A percentile compares a stretch with the other conserved stretches of the same genome.
phyloP scores from a whole-genome alignment of 1,139 yeast species.

The Yamadazyma conglobata region DNA sequence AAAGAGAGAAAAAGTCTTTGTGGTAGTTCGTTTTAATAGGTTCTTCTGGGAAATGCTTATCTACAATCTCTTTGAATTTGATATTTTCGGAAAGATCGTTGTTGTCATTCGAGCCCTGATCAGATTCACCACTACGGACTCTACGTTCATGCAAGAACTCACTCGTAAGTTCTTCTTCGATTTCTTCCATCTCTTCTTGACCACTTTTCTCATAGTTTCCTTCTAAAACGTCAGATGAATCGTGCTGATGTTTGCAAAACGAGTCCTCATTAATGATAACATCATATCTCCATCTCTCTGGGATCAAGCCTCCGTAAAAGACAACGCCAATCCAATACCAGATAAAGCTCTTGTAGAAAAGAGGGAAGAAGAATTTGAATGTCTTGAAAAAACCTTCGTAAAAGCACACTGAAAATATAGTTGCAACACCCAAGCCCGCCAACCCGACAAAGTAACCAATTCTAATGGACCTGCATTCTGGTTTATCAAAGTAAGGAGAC shows the following conservation, averaged over 20 bases:
- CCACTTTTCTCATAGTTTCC: constrained; percentile 39
- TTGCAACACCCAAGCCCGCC: constrained; percentile 69
- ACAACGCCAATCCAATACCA: constrained; percentile 83
- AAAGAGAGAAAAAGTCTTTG: constrained; percentile 57
- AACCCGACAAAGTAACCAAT: constrained; percentile 81
- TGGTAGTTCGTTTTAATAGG: constrained; percentile 46
- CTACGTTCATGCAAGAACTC: constrained; percentile 14
- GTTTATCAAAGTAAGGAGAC: constrained; percentile 85
- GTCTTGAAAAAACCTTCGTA: constrained; percentile 57
- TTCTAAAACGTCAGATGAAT: constrained; percentile 31
- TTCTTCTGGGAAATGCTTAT: constrained; percentile 50
- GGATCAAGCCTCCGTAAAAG: constrained; percentile 83
- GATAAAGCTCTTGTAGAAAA: constrained; percentile 56
- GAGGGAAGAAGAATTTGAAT: constrained; percentile 54
- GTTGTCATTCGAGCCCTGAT: constrained; percentile 1
- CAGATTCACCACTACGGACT: constrained; percentile 6
- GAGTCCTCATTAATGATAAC: constrained; percentile 45
- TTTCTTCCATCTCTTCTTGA: constrained; percentile 45
- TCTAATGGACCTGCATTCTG: constrained; percentile 76
- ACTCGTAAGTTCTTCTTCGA: constrained; percentile 31
- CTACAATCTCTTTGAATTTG: constrained; percentile 35
- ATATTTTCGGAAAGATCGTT: constrained; percentile 17
- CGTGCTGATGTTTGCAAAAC: constrained; percentile 26
- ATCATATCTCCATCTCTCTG: constrained; percentile 84
- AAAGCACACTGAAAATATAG: constrained; percentile 55